Base-by-base conservation (phyloP, 768 basidiomycete genomes). In the Leccinum disarticulatum region DNA sequence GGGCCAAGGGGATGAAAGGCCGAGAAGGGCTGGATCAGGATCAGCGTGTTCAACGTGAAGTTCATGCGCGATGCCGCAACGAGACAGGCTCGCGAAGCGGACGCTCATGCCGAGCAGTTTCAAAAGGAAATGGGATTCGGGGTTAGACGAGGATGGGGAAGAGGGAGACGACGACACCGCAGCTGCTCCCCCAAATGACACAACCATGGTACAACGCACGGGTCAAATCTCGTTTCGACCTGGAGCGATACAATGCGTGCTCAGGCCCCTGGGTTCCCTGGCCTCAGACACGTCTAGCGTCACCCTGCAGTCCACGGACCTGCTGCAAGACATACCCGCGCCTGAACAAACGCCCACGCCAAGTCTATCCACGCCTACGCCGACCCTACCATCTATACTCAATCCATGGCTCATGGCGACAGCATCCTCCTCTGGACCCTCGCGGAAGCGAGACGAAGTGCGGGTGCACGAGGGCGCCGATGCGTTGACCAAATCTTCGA, bases 11-110 rank as follows among this genome's bases (percentile, higher is more conserved):
- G 62, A 88, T 91, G 86, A 79, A 81, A 61, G 81, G 79, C 1
- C 80, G 83, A 59, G 88, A 87, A 57, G 91, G 87, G 22, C 22
- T 22, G 22, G 22, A 22, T 22, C 22, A 22, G 22, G 22, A 22
- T 22, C 22, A 85, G 90, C 61, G 81, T 98, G 10, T 90, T 97
- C 71, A 82, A 85, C 63, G 97, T 98, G 96, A 98, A 97, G 76
- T 99, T 98, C 75, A 99, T 99, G 96, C 88, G 90, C 73, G 89
- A 95, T 50, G 95, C 93, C 0, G 87, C 89, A 77, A 84, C 83
- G 5, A 80, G 92, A 63, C 82, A 87, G 82, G 65, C 77, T 71
- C 68, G 30, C 9, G 79, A 80, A 55, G 85, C 83, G 1, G 79
- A 87, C 59, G 80, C 80, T 58, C 81, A 85, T 63, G 86, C 82